These are phyloP conservation scores for Aspergillus wentii DNA, from an alignment of 495 filamentous ascomycete genomes.

Conservation along the genomic window DNA sequence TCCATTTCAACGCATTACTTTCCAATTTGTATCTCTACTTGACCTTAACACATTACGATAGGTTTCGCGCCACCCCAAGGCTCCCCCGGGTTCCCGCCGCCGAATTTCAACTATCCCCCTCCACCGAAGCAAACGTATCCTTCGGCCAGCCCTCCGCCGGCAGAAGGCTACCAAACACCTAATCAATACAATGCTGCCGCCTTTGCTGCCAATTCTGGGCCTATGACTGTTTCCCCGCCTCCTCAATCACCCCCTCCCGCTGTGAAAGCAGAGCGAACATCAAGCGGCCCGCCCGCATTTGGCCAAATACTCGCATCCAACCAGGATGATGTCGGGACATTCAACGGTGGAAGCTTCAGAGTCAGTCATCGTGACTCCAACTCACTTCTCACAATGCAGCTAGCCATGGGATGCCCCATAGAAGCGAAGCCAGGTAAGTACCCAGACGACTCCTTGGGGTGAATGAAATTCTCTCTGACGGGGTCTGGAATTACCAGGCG, in stretches of 20 bases:
- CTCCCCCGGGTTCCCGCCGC: conserved; percentile 25
- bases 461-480: too few relatives aligned
- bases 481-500: too few relatives aligned
- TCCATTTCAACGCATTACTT: conserved; percentile 1
- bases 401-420: conserved; percentile 85
- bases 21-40: conserved; percentile 12
- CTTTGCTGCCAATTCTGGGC: conserved; percentile 2
- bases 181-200: conserved; percentile 3
- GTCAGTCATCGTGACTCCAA: conserved; percentile 93
- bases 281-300: conserved; percentile 42
- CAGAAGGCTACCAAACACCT: too few relatives aligned
- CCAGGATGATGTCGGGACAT: conserved; percentile 81
- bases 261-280: conserved; percentile 20
- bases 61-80: too few relatives aligned
- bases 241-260: conserved; percentile 12
- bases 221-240: conserved; percentile 6
- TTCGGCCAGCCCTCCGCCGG: conserved; percentile 11
- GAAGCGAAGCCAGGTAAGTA: conserved; percentile 69
- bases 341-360: conserved; percentile 92
- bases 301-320: conserved; percentile 43
- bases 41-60: too few relatives aligned
- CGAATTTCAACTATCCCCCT: conserved; percentile 33
- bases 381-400: conserved; percentile 79
- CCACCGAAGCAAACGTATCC: conserved; percentile 26
- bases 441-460: too few relatives aligned